Percentiles rank a stretch among this genome's conserved stretches.
These are phyloP conservation scores for Fraxinus velutina DNA, from an alignment of 305 asterid genomes.

Conservation along the genomic window DNA sequence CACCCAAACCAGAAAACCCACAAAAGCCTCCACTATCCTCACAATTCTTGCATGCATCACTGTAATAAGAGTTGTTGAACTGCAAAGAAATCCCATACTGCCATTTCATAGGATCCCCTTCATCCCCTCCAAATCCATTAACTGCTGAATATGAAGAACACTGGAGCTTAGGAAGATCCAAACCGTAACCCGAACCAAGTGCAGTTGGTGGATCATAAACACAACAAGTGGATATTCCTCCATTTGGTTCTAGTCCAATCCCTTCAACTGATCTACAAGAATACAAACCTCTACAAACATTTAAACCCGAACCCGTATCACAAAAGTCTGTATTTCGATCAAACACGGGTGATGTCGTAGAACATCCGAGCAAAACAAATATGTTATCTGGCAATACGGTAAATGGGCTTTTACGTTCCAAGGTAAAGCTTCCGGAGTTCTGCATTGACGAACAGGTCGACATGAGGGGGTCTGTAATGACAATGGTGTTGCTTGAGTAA, in stretches of 20 bases:
- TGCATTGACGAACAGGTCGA: constrained; percentile 77
- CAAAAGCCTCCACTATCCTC: constrained; percentile 68
- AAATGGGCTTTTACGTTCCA: constrained; percentile 45
- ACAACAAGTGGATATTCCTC: constrained; percentile 57
- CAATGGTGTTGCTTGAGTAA: constrained; percentile 42
- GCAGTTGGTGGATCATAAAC: constrained; percentile 46
- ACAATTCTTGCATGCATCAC: constrained; percentile 48
- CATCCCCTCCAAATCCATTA: constrained; percentile 67
- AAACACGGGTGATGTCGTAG: constrained; percentile 56
- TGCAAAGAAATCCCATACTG: constrained; percentile 57
- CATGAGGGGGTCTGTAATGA: constrained; percentile 58
- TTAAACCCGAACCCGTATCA: constrained; percentile 53
- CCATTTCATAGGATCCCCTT: constrained; percentile 78
- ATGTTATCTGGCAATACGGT: constrained; percentile 34
- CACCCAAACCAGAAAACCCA: constrained; percentile 50
- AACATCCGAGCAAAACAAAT: constrained; percentile 64
- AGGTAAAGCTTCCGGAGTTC: constrained; percentile 53
- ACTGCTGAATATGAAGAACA: constrained; percentile 65
- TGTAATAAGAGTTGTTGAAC: constrained; percentile 34
- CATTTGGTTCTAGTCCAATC: constrained; percentile 57
- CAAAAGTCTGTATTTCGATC: constrained; percentile 50
- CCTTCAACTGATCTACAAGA: constrained; percentile 52
- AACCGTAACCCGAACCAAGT: constrained; percentile 38
- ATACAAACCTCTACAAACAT: constrained; percentile 55
- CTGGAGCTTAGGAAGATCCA: constrained; percentile 71